Conservation (phyloP, 306 rosid genomes). For the Castanopsis chinensis region DNA sequence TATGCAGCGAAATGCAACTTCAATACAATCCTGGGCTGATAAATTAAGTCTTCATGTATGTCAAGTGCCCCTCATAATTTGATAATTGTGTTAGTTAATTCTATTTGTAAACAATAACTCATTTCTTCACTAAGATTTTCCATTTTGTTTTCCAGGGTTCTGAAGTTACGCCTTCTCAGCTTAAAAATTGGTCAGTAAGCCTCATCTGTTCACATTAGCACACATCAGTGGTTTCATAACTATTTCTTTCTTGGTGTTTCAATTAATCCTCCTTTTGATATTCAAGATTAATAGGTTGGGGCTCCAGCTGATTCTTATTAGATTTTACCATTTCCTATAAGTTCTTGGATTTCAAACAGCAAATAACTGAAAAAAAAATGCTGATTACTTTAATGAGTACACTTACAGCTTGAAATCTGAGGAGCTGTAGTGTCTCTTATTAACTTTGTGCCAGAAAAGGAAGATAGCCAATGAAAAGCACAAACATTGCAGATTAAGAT, state of each 20-base stretch:
- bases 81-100: conserved; percentile 6
- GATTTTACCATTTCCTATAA: neutral
- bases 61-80: conserved; percentile 23
- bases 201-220: neutral
- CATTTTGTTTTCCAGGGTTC: conserved; percentile 75
- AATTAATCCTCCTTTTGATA: neutral
- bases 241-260: conserved; percentile 6
- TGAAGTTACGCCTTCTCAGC: conserved; percentile 78
- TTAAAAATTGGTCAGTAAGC: conserved; percentile 80
- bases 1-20: conserved; percentile 82
- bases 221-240: neutral
- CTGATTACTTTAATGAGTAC: neutral
- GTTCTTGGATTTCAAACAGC: neutral
- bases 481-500: neutral
- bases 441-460: neutral
- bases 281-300: neutral
- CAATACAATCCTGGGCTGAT: conserved; percentile 77
- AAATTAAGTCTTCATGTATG: conserved; percentile 73
- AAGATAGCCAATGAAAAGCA: neutral
- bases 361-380: neutral
- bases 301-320: neutral
- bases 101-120: neutral
- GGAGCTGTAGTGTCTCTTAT: neutral
- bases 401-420: neutral
- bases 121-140: conserved; percentile 28